Conservation (phyloP, 495 filamentous ascomycete genomes). For the Hypoxylon crocopeplum region DNA sequence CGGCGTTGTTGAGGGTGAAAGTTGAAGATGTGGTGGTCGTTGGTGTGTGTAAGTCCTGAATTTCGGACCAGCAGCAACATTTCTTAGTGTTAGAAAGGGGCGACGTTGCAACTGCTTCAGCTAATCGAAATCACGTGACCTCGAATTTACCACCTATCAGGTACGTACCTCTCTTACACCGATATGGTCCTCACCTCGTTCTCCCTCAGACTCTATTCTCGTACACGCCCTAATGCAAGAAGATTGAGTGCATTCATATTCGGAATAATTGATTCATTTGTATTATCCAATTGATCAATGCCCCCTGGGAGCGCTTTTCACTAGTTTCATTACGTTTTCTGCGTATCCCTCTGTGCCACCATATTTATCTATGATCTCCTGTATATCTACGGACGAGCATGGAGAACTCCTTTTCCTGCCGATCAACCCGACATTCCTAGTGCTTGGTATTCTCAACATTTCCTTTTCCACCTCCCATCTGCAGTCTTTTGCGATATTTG, state of each 20-base stretch:
- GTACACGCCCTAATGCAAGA: no score
- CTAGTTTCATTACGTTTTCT: conserved; percentile 60
- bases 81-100: conserved; percentile 27
- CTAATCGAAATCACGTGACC: conserved; percentile 33
- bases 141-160: neutral
- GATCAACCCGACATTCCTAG: conserved; percentile 81
- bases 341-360: conserved; percentile 63
- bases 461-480: conserved; percentile 82
- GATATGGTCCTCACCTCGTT: no score
- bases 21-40: conserved; percentile 39
- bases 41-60: conserved; percentile 19
- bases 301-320: conserved; percentile 45
- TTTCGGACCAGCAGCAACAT: no score
- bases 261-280: no score
- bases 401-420: conserved; percentile 57
- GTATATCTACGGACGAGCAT: conserved; percentile 38
- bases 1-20: conserved; percentile 32
- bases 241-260: no score
- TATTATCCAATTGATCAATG: conserved; percentile 46
- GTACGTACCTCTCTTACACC: conserved; percentile 16
- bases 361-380: conserved; percentile 53
- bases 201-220: no score
- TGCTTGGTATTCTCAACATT: conserved; percentile 85
- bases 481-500: conserved; percentile 67
- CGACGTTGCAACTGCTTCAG: conserved; percentile 44